Evolutionary conservation across 2,329 filamentous ascomycete species (phyloP).

Genomic region (Diaporthe vaccinii): DNA sequence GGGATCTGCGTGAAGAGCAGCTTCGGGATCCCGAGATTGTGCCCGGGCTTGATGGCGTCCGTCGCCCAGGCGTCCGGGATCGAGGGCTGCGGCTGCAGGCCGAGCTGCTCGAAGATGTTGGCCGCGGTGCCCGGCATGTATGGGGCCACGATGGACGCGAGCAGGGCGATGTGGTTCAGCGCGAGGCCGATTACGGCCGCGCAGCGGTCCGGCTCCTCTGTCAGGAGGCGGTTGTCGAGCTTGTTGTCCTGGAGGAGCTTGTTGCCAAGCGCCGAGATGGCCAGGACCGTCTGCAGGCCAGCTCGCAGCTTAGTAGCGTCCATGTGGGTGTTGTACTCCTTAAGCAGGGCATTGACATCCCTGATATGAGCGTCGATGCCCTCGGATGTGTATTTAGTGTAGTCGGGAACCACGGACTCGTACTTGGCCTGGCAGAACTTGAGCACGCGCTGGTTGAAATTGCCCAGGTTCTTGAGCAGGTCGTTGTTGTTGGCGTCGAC

Average conservation of each 20-base stretch:
- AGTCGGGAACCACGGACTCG: slow-evolving; percentile 62
- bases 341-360: slow-evolving; percentile 76
- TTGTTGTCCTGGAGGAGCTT: slow-evolving; percentile 62
- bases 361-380: slow-evolving; percentile 66
- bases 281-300: slow-evolving; percentile 74
- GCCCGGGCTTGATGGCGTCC: slow-evolving; percentile 76
- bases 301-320: slow-evolving; percentile 79
- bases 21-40: slow-evolving; percentile 84
- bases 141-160: slow-evolving; percentile 83
- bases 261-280: slow-evolving; percentile 72
- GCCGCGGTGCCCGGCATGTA: slow-evolving; percentile 87
- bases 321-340: slow-evolving; percentile 75
- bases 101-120: slow-evolving; percentile 83
- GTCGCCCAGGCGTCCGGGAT: slow-evolving; percentile 77
- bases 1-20: slow-evolving; percentile 89
- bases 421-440: slow-evolving; percentile 70
- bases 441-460: slow-evolving; percentile 72
- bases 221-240: slow-evolving; percentile 61
- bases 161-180: slow-evolving; percentile 85
- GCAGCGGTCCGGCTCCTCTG: slow-evolving; percentile 67
- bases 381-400: slow-evolving; percentile 66
- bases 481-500: slow-evolving; percentile 82
- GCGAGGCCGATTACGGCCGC: slow-evolving; percentile 79
- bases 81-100: slow-evolving; percentile 65
- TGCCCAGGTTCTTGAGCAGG: slow-evolving; percentile 71